These are phyloP conservation scores for Cryptosporidium felis DNA, from an alignment of 169 alveolate genomes.

Conservation along the genomic window DNA sequence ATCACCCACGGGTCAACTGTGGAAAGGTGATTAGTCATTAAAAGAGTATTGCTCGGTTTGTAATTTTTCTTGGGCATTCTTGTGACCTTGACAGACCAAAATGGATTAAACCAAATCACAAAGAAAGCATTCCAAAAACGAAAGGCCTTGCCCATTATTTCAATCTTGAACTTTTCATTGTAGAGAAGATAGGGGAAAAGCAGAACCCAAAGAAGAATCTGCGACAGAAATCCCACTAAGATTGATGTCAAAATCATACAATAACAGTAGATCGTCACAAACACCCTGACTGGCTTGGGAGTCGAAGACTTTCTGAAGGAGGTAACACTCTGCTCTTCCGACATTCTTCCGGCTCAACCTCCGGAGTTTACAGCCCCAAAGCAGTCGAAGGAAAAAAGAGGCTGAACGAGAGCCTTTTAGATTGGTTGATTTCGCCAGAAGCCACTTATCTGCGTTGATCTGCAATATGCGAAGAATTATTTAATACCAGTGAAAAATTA, in stretches of 20 bases:
- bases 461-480: no score
- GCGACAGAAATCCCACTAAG: constrained; percentile 19
- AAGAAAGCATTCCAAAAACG: constrained; percentile 47
- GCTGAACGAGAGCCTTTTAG: no score
- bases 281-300: constrained; percentile 16
- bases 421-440: no score
- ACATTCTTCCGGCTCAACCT: neutral
- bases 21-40: constrained; percentile 76
- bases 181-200: constrained; percentile 41
- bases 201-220: constrained; percentile 31
- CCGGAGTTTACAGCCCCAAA: no score
- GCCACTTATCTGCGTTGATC: no score
- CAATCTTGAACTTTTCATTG: constrained; percentile 38
- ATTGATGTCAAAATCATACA: constrained; percentile 15
- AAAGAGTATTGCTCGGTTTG: constrained; percentile 69
- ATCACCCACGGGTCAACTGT: constrained; percentile 81
- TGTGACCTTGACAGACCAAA: constrained; percentile 74
- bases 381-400: no score
- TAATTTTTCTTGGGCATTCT: constrained; percentile 68
- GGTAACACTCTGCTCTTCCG: neutral
- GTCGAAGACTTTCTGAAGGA: constrained; percentile 18
- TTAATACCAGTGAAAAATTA: no score
- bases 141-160: constrained; percentile 45
- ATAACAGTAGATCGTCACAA: constrained; percentile 37
- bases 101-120: constrained; percentile 75